Conservation (phyloP, 805 yeast species). For the Ogataea nakhonphanomensis region DNA sequence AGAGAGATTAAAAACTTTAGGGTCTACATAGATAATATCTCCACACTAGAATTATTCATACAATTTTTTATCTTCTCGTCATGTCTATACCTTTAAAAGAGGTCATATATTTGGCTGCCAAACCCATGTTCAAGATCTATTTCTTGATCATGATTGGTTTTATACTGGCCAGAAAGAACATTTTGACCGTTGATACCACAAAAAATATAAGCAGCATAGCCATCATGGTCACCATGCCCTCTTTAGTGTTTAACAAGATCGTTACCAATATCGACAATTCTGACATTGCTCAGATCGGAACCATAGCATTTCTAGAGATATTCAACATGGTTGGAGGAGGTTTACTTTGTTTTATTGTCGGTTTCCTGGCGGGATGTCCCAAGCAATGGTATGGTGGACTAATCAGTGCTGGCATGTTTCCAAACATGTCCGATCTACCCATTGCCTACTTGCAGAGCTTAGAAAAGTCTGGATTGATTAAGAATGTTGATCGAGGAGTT, state of each 20-base stretch:
- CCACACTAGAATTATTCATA: neutral
- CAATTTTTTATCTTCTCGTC: neutral
- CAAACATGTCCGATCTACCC: conserved; percentile 80
- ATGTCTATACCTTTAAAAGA: conserved; percentile 43
- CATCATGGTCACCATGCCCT: conserved; percentile 68
- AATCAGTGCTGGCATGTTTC: conserved; percentile 67
- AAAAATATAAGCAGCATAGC: conserved; percentile 68
- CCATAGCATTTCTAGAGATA: conserved; percentile 48
- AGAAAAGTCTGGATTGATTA: conserved; percentile 58
- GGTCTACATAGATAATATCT: neutral
- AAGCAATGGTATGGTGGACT: conserved; percentile 71
- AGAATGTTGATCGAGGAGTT: conserved; percentile 66
- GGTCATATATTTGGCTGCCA: conserved; percentile 72
- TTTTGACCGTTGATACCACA: conserved; percentile 63
- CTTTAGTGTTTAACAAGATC: conserved; percentile 70
- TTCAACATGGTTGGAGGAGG: conserved; percentile 46
- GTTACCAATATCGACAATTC: conserved; percentile 61
- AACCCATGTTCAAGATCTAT: conserved; percentile 84
- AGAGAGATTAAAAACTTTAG: conserved; percentile 8
- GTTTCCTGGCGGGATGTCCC: conserved; percentile 57
- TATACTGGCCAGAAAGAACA: conserved; percentile 56
- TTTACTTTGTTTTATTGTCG: conserved; percentile 37
- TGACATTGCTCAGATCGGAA: conserved; percentile 70
- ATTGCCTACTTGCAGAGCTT: conserved; percentile 78
- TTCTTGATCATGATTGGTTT: conserved; percentile 67